A percentile compares a stretch with the other conserved stretches of the same genome.
These are phyloP conservation scores for Neostapfia colusana DNA, from an alignment of 176 grass and related monocot genomes.

Conservation along the genomic window DNA sequence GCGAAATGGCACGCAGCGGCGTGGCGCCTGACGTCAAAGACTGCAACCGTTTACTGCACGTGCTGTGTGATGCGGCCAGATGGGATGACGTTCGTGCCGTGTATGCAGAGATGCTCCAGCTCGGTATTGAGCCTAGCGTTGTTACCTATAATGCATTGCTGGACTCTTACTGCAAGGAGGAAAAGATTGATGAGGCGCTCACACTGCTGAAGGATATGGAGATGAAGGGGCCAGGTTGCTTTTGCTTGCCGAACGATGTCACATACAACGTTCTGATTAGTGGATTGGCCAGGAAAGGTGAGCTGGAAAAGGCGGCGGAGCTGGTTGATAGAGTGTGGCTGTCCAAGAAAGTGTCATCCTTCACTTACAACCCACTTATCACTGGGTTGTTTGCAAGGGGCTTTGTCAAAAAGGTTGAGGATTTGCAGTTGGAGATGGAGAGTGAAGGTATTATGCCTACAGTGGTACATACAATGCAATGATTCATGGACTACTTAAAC, in stretches of 20 bases:
- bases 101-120: constrained; percentile 39
- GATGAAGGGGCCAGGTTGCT: constrained; percentile 19
- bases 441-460: constrained; percentile 38
- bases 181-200: constrained; percentile 44
- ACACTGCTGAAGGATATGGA: constrained; percentile 58
- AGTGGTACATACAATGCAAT: constrained; percentile 52
- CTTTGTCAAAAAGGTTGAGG: constrained; percentile 39
- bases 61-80: constrained; percentile 35
- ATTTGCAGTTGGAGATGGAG: constrained; percentile 52
- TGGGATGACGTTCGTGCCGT: constrained; percentile 44
- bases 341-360: constrained; percentile 43
- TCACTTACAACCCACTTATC: constrained; percentile 67
- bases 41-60: constrained; percentile 52
- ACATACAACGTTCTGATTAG: constrained; percentile 64
- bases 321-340: constrained; percentile 51
- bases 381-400: constrained; percentile 47
- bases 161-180: constrained; percentile 64
- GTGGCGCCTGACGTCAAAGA: constrained; percentile 49
- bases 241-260: constrained; percentile 56
- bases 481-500: constrained; percentile 58
- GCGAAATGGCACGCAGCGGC: constrained; percentile 43
- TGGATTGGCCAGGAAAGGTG: constrained; percentile 47
- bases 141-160: constrained; percentile 61
- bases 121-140: constrained; percentile 52
- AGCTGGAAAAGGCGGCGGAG: constrained; percentile 46